Percentiles rank a stretch among this genome's conserved stretches.
These are phyloP conservation scores for Cyberlindnera galapagoensis DNA, from an alignment of 805 yeast genomes.

Conservation along the genomic window DNA sequence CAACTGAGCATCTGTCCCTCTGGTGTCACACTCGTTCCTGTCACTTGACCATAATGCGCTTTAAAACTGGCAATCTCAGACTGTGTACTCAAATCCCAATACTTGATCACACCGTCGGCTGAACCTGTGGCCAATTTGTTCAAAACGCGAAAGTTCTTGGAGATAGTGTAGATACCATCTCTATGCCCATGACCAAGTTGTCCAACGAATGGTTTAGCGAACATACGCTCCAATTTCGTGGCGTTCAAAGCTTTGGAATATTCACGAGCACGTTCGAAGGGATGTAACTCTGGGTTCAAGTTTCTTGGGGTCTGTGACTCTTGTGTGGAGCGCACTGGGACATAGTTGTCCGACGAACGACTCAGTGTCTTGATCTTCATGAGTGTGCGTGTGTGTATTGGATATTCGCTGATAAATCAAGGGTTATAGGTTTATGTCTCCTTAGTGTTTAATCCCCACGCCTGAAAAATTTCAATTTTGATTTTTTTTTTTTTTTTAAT, in stretches of 20 bases:
- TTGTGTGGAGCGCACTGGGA: slow-evolving; percentile 88
- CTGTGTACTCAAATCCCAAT: slow-evolving; percentile 84
- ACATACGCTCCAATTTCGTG: slow-evolving; percentile 90
- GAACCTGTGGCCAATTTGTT: slow-evolving; percentile 84
- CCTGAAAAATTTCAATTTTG: too few relatives aligned
- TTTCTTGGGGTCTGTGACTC: slow-evolving; percentile 84
- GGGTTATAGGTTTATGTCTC: too few relatives aligned
- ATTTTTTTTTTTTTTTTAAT: too few relatives aligned
- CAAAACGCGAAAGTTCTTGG: slow-evolving; percentile 64
- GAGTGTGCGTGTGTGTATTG: not conserved
- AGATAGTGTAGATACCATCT: slow-evolving; percentile 87
- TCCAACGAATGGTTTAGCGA: slow-evolving; percentile 95
- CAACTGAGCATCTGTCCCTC: slow-evolving; percentile 63
- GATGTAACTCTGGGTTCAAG: slow-evolving; percentile 90
- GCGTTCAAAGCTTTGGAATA: slow-evolving; percentile 93
- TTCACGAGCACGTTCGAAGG: slow-evolving; percentile 95
- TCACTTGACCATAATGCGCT: slow-evolving; percentile 87
- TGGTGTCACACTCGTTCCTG: slow-evolving; percentile 67
- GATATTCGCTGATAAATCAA: too few relatives aligned
- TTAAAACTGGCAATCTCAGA: slow-evolving; percentile 69
- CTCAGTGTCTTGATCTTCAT: slow-evolving; percentile 25
- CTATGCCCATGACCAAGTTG: slow-evolving; percentile 93
- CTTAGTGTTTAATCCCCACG: too few relatives aligned
- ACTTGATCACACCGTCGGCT: slow-evolving; percentile 92
- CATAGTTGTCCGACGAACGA: slow-evolving; percentile 84